phyloP scores from a whole-genome alignment of 352 stramenopile genomes.

The Phytophthora agathidicida region DNA sequence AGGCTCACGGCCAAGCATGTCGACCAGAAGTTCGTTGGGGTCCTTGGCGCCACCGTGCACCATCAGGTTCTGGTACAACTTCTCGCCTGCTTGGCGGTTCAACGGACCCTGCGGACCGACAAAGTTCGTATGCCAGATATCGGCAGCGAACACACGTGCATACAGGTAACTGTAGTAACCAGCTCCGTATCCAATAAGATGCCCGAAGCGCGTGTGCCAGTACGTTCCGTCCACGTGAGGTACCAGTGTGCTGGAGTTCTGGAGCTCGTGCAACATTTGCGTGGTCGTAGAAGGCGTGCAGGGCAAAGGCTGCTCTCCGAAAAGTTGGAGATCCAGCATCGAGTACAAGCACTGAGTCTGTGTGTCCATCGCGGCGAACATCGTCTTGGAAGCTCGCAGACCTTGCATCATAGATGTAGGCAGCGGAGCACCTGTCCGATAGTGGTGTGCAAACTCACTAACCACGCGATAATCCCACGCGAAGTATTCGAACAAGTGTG shows the following conservation, averaged over 20 bases:
- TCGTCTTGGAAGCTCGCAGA: slow-evolving; percentile 80
- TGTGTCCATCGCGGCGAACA: slow-evolving; percentile 92
- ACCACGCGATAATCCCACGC: slow-evolving; percentile 92
- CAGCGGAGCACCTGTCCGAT: slow-evolving; percentile 81
- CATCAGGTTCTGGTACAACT: slow-evolving; percentile 79
- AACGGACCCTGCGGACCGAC: slow-evolving; percentile 55
- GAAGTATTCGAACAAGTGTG: slow-evolving; percentile 98
- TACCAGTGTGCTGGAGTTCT: slow-evolving; percentile 78
- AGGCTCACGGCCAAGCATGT: slow-evolving; percentile 67
- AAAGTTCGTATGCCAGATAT: slow-evolving; percentile 88
- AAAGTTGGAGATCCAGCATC: slow-evolving; percentile 77
- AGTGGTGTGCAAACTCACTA: slow-evolving; percentile 82
- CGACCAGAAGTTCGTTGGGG: slow-evolving; percentile 80
- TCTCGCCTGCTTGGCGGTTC: slow-evolving; percentile 56
- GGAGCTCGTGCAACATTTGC: slow-evolving; percentile 59
- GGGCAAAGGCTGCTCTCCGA: slow-evolving; percentile 60
- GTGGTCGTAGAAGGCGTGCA: slow-evolving; percentile 54
- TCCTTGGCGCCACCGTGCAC: slow-evolving; percentile 88
- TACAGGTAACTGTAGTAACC: slow-evolving; percentile 94
- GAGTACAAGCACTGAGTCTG: slow-evolving; percentile 88
- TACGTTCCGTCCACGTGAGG: slow-evolving; percentile 79
- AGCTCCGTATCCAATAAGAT: slow-evolving; percentile 90
- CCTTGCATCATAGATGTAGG: slow-evolving; percentile 77
- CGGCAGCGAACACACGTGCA: slow-evolving; percentile 87
- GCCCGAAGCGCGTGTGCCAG: slow-evolving; percentile 89